Percentiles rank a stretch among this genome's conserved stretches.
These are phyloP conservation scores for Pythium coloratum DNA, from an alignment of 352 stramenopile species.

Conservation along the genomic window DNA sequence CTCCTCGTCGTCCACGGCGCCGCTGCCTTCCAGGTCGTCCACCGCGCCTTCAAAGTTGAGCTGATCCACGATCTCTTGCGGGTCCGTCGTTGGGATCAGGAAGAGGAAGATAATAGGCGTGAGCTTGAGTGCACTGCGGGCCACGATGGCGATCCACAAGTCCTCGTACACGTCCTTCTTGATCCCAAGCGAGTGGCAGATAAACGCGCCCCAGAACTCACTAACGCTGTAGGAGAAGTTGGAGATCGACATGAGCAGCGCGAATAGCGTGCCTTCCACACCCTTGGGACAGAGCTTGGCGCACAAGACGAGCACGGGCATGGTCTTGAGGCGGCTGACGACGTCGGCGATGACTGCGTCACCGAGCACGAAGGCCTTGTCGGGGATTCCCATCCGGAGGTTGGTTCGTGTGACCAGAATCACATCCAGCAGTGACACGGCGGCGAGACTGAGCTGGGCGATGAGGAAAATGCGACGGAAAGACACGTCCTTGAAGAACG, in stretches of 20 bases:
- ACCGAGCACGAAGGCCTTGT: constrained; percentile 94
- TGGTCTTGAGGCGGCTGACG: constrained; percentile 80
- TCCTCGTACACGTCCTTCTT: constrained; percentile 91
- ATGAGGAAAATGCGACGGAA: constrained; percentile 94
- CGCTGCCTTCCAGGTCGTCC: constrained; percentile 20
- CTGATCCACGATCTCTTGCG: constrained; percentile 73
- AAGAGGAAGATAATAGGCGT: constrained; percentile 90
- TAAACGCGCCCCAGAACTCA: constrained; percentile 90
- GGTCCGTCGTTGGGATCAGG: constrained; percentile 73
- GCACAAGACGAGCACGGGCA: constrained; percentile 95
- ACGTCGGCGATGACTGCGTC: constrained; percentile 92
- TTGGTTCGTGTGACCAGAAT: constrained; percentile 93
- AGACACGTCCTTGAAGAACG: constrained; percentile 87
- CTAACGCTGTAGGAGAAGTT: constrained; percentile 94
- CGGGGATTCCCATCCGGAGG: constrained; percentile 89
- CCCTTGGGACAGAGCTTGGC: constrained; percentile 94
- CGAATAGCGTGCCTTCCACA: constrained; percentile 96
- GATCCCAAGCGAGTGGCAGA: constrained; percentile 90
- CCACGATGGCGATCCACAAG: constrained; percentile 87
- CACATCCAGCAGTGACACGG: constrained; percentile 75
- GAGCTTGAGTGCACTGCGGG: constrained; percentile 91
- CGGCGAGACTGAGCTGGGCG: constrained; percentile 70
- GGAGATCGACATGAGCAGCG: constrained; percentile 96
- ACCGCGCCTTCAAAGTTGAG: constrained; percentile 48
- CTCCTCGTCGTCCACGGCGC: constrained; percentile 12